Evolutionary conservation across 371 early-diverging fungal genomes (phyloP).

Genomic region (Haplosporangium sp.): DNA sequence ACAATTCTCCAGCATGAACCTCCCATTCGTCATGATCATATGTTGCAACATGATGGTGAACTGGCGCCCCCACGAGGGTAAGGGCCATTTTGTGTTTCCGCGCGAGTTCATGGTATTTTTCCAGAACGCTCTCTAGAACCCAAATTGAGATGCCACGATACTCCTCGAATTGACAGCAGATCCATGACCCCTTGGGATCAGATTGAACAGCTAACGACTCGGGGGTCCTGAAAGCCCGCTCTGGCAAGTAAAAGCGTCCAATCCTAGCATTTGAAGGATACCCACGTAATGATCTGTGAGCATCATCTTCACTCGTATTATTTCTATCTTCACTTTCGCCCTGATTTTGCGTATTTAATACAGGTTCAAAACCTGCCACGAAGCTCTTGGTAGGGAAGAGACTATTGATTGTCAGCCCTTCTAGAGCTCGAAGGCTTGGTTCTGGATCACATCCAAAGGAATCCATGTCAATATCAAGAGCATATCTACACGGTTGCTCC

Average conservation of each 20-base stretch:
- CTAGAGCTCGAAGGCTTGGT: conserved; percentile 17
- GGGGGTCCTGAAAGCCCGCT: conserved; percentile 22
- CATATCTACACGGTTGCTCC: conserved; percentile 20
- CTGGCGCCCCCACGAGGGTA: conserved; percentile 20
- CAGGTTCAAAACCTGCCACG: conserved; percentile 39
- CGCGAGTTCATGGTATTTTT: conserved; percentile 29
- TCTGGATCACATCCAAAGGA: conserved; percentile 37
- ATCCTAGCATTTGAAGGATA: conserved; percentile 37
- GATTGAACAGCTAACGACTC: conserved; percentile 17
- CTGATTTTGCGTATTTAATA: not conserved
- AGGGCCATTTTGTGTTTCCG: conserved; percentile 39
- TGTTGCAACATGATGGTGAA: conserved; percentile 7
- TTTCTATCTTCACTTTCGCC: not conserved
- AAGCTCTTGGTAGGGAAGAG: conserved; percentile 30
- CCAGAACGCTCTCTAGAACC: conserved; percentile 30
- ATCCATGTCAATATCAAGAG: conserved; percentile 37
- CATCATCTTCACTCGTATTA: conserved; percentile 6
- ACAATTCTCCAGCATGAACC: conserved; percentile 16
- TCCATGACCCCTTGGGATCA: conserved; percentile 25
- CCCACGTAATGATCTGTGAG: conserved; percentile 12
- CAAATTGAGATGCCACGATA: conserved; percentile 37
- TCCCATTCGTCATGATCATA: conserved; percentile 22
- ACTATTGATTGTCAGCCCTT: conserved; percentile 29
- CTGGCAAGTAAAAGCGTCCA: conserved; percentile 47
- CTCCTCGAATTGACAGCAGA: conserved; percentile 36